Base-by-base conservation (phyloP, 352 stramenopile genomes). In the Phytophthora cajani region DNA sequence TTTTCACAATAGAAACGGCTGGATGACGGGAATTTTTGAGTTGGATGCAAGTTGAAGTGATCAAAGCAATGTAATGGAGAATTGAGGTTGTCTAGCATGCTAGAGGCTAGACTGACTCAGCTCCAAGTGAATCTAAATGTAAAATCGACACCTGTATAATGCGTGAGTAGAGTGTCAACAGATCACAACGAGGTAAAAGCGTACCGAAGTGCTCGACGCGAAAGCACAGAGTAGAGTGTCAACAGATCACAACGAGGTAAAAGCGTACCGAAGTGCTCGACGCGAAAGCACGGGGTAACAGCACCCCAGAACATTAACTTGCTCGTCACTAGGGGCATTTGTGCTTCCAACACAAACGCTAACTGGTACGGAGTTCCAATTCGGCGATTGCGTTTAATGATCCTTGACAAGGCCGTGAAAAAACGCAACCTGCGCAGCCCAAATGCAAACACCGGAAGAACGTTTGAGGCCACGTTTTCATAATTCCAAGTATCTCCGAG, bases 321-420 rank as follows among this genome's bases (percentile, higher is more conserved):
- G 17, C 42, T 49, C 19, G 42, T 23, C 6, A 53, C 10, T 30
- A 53, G n/a, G 3, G 62, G 30, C 23, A 53, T 52, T 30, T 66
- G 67, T 8, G 60, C 68, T 23, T 79, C 67, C 19, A 79, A 44
- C 21, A 79, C 72, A 30, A 79, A 75, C 2, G 72, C 62, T 3
- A 75, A 17, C 19, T 71, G 49, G 14, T 70, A 51, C 2, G 71
- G 23, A 3, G 53, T n/a, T 14, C 58, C 61, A 17, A 79, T 17
- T 9, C 47, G 4, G 5, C 67, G 33, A 21, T 61, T 47, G 2
- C 58, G 59, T 25, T 58, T 50, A 10, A 75, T 38, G 4, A 69
- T 14, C 7, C 33, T 6, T 6, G 46, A 16, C 7, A 73, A 50
- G 2, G 60, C 11, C 19, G 69, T 19, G 5, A 80, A 69, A 23